Percentiles rank a stretch among this genome's conserved stretches.
Conservation (phyloP, 345 rosid genomes). For the Acer yangbiense region DNA sequence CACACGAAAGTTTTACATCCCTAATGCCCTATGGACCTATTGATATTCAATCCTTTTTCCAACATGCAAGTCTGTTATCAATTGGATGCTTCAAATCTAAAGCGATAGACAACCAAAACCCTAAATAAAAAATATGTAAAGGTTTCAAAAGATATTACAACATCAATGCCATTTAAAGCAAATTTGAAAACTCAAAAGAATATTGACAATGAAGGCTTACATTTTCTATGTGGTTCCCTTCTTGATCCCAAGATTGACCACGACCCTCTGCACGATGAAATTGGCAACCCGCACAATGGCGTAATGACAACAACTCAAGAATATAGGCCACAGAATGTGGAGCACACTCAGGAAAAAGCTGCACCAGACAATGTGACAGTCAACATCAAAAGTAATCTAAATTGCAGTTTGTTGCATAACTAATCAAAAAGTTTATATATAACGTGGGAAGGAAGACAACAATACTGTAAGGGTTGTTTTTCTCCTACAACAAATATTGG, state of each 20-base stretch:
- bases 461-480: background rate
- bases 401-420: background rate
- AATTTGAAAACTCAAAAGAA: too few relatives aligned
- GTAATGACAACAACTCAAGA: constrained; percentile 72
- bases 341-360: constrained; percentile 97
- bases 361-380: constrained; percentile 25
- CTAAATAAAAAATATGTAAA: too few relatives aligned
- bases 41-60: background rate
- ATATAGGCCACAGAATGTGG: constrained; percentile 83
- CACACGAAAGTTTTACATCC: background rate
- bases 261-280: constrained; percentile 84
- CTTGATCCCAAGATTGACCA: constrained; percentile 74
- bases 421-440: background rate
- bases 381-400: background rate
- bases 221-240: constrained; percentile 75
- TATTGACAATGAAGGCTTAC: constrained; percentile 36
- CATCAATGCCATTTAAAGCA: background rate
- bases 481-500: background rate
- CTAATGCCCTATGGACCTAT: background rate
- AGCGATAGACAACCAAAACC: background rate
- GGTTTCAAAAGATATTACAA: background rate
- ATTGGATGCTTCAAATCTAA: background rate
- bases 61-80: background rate
- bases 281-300: constrained; percentile 90
- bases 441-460: background rate